A percentile compares a stretch with the other conserved stretches of the same genome.
These are phyloP conservation scores for Brasenia schreberi DNA, from an alignment of 164 flowering plant genomes.

Conservation along the genomic window DNA sequence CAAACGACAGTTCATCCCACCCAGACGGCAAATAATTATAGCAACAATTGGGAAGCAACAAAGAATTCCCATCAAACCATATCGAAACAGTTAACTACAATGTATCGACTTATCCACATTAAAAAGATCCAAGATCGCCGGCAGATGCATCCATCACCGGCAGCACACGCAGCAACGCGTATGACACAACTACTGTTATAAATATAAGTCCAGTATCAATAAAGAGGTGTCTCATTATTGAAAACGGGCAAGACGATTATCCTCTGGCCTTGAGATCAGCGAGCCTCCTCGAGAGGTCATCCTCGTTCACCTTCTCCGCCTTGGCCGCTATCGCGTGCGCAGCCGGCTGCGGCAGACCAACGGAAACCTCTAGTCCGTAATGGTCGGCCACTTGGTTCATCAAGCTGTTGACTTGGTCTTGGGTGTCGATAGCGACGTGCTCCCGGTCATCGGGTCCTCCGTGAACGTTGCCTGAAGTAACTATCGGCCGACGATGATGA, in stretches of 20 bases:
- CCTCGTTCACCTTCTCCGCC: conserved; percentile 16
- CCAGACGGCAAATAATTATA: no score
- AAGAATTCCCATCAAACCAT: no score
- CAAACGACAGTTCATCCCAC: no score
- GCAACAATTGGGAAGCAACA: no score
- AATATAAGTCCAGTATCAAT: neutral
- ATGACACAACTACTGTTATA: neutral
- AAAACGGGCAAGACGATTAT: neutral
- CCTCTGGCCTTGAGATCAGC: conserved; percentile 18
- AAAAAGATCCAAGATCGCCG: no score
- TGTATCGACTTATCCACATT: no score
- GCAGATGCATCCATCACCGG: neutral
- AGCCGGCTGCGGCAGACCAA: conserved; percentile 10
- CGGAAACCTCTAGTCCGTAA: conserved; percentile 13
- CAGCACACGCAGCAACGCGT: neutral
- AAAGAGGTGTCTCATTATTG: neutral
- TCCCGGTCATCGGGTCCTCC: conserved; percentile 14
- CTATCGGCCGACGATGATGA: no score
- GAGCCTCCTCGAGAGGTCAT: conserved; percentile 12
- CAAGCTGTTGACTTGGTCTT: conserved; percentile 13
- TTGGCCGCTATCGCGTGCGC: conserved; percentile 10
- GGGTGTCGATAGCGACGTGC: conserved; percentile 14
- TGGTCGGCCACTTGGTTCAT: conserved; percentile 16
- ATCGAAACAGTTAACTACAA: no score
- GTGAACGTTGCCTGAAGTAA: neutral